These are phyloP conservation scores for apple (Malus domestica) DNA, from an alignment of 306 rosid genomes.

Conservation along the genomic window DNA sequence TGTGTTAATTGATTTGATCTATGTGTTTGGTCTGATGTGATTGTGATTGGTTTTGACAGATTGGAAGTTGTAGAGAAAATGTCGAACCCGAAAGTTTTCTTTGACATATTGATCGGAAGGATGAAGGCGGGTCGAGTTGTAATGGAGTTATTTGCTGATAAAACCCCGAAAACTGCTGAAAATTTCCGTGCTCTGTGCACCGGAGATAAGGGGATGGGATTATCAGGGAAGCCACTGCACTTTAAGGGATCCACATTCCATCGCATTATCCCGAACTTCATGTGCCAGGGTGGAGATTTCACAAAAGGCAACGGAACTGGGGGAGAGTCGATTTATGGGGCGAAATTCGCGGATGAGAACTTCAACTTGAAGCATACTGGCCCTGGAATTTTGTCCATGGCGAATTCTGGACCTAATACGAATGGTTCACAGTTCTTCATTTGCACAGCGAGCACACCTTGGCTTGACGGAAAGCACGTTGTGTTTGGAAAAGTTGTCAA, in stretches of 20 bases:
- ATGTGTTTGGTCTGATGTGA: background rate
- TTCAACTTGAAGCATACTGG: slow-evolving; percentile 68
- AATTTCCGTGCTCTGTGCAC: slow-evolving; percentile 87
- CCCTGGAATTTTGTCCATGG: slow-evolving; percentile 84
- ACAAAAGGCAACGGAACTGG: slow-evolving; percentile 78
- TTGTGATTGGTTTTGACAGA: background rate
- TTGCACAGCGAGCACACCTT: slow-evolving; percentile 45
- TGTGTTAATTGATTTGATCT: background rate
- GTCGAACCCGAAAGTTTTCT: slow-evolving; percentile 79
- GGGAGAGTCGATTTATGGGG: slow-evolving; percentile 82
- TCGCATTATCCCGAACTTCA: slow-evolving; percentile 67
- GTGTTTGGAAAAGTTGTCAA: slow-evolving; percentile 88
- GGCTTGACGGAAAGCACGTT: slow-evolving; percentile 89
- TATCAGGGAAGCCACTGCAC: slow-evolving; percentile 55
- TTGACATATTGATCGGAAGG: slow-evolving; percentile 69
- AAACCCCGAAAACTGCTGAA: slow-evolving; percentile 78
- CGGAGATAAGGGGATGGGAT: slow-evolving; percentile 71
- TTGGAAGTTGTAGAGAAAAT: slow-evolving; percentile 16
- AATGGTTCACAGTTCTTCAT: slow-evolving; percentile 90
- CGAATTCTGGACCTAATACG: slow-evolving; percentile 65
- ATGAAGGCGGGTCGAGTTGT: slow-evolving; percentile 70
- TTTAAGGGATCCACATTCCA: slow-evolving; percentile 71
- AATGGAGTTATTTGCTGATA: slow-evolving; percentile 69
- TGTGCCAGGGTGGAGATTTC: slow-evolving; percentile 94
- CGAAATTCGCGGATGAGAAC: slow-evolving; percentile 64